Evolutionary conservation across 1,284 basidiomycete genomes (phyloP).

Genomic region (Takashimella koratensis): DNA sequence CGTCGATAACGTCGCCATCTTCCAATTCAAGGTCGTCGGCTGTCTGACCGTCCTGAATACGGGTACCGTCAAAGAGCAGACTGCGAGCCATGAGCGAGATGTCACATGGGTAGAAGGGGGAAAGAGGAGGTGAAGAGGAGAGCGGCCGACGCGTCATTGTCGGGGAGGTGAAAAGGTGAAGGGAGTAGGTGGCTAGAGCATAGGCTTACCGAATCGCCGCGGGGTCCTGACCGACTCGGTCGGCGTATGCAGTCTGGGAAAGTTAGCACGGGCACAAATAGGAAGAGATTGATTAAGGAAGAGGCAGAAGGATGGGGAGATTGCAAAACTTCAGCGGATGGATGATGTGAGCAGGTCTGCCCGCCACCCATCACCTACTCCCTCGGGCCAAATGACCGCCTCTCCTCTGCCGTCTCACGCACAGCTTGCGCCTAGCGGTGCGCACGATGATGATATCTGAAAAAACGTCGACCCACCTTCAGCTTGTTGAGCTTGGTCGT

Average conservation of each 20-base stretch:
- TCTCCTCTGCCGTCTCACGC: too few relatives aligned
- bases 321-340: too few relatives aligned
- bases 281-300: neutral
- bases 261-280: neutral
- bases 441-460: too few relatives aligned
- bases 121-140: slow-evolving; percentile 1
- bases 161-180: neutral
- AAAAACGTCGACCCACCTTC: slow-evolving; percentile 46
- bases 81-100: slow-evolving; percentile 50
- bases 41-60: slow-evolving; percentile 80
- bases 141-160: neutral
- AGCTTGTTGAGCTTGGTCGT: slow-evolving; percentile 91
- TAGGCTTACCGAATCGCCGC: slow-evolving; percentile 70
- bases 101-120: slow-evolving; percentile 1
- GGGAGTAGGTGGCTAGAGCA: neutral
- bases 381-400: too few relatives aligned
- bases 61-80: slow-evolving; percentile 77
- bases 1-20: slow-evolving; percentile 79
- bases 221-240: slow-evolving; percentile 87
- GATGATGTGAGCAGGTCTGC: neutral
- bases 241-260: slow-evolving; percentile 79
- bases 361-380: too few relatives aligned
- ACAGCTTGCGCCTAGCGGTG: too few relatives aligned
- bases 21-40: slow-evolving; percentile 80
- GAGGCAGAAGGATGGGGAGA: neutral